A percentile compares a stretch with the other conserved stretches of the same genome.
phyloP scores from a whole-genome alignment of 192 early-diverging fungal species.

The Cetraspora pellucida region DNA sequence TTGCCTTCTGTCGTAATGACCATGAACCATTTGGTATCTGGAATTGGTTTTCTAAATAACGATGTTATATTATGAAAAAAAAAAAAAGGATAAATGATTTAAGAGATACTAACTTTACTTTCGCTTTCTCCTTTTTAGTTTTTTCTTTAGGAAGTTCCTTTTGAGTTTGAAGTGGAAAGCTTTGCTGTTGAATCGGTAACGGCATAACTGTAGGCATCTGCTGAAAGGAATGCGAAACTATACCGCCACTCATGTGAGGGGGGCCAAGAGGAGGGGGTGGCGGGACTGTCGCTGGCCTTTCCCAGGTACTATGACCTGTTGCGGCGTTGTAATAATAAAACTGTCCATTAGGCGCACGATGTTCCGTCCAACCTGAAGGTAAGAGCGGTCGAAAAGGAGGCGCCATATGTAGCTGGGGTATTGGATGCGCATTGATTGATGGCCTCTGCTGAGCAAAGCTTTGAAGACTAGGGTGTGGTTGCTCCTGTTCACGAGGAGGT shows the following conservation, averaged over 20 bases:
- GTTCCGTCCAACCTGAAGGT: slow-evolving; percentile 65
- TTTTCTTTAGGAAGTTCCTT: slow-evolving; percentile 42
- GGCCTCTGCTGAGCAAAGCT: neutral
- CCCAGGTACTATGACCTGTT: slow-evolving; percentile 75
- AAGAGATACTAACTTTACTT: slow-evolving; percentile 40
- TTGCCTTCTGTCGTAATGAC: slow-evolving; percentile 68
- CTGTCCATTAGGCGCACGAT: slow-evolving; percentile 61
- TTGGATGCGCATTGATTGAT: neutral
- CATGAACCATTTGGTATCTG: slow-evolving; percentile 73
- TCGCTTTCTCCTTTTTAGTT: slow-evolving; percentile 47
- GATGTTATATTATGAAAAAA: neutral
- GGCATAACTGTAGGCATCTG: slow-evolving; percentile 29
- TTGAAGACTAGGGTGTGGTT: neutral
- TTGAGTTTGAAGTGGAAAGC: slow-evolving; percentile 18
- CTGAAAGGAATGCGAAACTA: slow-evolving; percentile 35
- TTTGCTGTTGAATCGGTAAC: slow-evolving; percentile 1
- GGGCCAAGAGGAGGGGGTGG: slow-evolving; percentile 34
- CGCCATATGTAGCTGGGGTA: slow-evolving; percentile 13
- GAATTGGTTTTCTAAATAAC: slow-evolving; percentile 53
- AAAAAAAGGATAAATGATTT: slow-evolving; percentile 1
- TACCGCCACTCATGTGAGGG: slow-evolving; percentile 38
- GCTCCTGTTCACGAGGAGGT: slow-evolving; percentile 7
- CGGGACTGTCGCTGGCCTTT: slow-evolving; percentile 44
- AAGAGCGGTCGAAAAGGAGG: slow-evolving; percentile 34
- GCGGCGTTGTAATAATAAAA: slow-evolving; percentile 76